Conservation (phyloP, 108 stramenopile species). For the Cyclotella sp. region DNA sequence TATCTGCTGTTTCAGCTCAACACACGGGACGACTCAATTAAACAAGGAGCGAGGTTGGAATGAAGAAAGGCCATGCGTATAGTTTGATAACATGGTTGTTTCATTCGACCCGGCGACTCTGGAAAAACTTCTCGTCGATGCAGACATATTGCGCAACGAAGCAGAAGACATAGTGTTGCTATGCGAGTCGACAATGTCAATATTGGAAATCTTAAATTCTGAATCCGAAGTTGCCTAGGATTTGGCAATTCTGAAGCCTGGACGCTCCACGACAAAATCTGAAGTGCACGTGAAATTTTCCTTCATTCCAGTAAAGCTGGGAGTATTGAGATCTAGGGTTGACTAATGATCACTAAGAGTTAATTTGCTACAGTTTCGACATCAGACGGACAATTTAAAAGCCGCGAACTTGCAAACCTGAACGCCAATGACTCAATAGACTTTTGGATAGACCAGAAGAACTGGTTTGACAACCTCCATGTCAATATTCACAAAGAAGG, state of each 20-base stretch:
- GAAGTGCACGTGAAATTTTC: constrained; percentile 46
- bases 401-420: neutral
- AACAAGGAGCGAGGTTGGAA: constrained; percentile 31
- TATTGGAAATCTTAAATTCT: constrained; percentile 33
- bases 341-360: neutral
- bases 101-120: constrained; percentile 66
- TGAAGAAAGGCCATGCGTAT: constrained; percentile 48
- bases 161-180: constrained; percentile 20
- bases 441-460: constrained; percentile 29
- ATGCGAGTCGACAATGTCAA: constrained; percentile 21
- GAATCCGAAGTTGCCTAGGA: neutral
- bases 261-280: constrained; percentile 35
- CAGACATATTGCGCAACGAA: constrained; percentile 64
- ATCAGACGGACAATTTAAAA: constrained; percentile 35
- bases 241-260: constrained; percentile 31
- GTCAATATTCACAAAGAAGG: constrained; percentile 14
- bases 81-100: constrained; percentile 59
- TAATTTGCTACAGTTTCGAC: constrained; percentile 11
- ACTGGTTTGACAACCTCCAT: constrained; percentile 38
- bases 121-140: constrained; percentile 38
- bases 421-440: constrained; percentile 11
- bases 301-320: constrained; percentile 66
- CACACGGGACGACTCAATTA: neutral
- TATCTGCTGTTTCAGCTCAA: constrained; percentile 51
- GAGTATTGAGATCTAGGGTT: constrained; percentile 43